Evolutionary conservation across 495 filamentous ascomycete species (phyloP).

Genomic region (Penicillium taxi): DNA sequence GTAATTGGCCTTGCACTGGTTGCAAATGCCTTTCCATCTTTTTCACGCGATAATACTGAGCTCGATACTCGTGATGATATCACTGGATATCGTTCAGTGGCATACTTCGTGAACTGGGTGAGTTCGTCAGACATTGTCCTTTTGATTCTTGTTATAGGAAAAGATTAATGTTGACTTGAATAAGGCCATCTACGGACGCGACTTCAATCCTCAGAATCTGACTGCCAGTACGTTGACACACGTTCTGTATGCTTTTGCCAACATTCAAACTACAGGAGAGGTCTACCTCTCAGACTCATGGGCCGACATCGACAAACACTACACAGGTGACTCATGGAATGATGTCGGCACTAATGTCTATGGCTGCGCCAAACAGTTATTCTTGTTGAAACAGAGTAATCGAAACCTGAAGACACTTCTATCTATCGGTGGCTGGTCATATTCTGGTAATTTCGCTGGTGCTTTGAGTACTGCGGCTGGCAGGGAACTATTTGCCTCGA

Average conservation of each 20-base stretch:
- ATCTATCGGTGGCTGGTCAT: conserved; percentile 65
- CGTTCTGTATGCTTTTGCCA: conserved; percentile 78
- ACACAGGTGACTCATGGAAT: conserved; percentile 66
- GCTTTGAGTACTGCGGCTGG: conserved; percentile 51
- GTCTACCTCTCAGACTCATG: conserved; percentile 78
- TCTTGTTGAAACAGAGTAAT: conserved; percentile 69
- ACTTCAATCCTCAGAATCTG: conserved; percentile 68
- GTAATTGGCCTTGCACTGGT: conserved; percentile 9
- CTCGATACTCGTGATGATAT: conserved; percentile 11
- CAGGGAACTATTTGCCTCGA: conserved; percentile 60
- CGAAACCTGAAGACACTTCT: conserved; percentile 69
- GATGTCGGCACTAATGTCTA: conserved; percentile 71
- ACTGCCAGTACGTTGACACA: conserved; percentile 72
- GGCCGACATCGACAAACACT: conserved; percentile 69
- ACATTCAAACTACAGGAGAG: conserved; percentile 55
- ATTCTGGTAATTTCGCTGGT: conserved; percentile 61
- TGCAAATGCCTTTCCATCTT: conserved; percentile 6
- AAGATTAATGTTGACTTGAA: background rate
- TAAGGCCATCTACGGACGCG: conserved; percentile 65
- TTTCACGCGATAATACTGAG: conserved; percentile 1
- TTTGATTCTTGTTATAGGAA: background rate
- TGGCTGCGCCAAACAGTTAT: conserved; percentile 81
- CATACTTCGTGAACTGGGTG: conserved; percentile 81
- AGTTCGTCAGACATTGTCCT: conserved; percentile 1
- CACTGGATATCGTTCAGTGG: conserved; percentile 56